Evolutionary conservation across 805 yeast species (phyloP), one percentile per base, ranked within the genome.

Genomic region (Sugiyamaella qingdaonensis): DNA sequence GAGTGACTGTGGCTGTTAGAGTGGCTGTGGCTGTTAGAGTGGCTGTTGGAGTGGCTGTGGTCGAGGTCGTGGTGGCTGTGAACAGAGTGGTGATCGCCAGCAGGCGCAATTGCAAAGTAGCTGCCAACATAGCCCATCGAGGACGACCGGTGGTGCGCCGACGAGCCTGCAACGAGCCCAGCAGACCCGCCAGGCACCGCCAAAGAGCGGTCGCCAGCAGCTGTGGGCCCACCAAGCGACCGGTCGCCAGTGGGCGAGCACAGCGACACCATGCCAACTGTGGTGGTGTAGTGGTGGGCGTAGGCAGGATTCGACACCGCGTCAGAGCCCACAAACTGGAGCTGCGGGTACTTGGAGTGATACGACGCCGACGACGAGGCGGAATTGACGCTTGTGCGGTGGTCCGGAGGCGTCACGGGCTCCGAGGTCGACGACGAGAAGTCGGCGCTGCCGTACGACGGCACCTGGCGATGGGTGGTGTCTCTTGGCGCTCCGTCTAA

Each of bases 351-450:
- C 13, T 44, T n/a, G 47, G 31, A 21, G 4, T 44, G 33, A 21
- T 18, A 13, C 5, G 16, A 31, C 14, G 48, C 14, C 8, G 35
- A 13, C n/a, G 11, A 14, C 14, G 10, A 14, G n/a, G 27, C 21
- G 8, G 48, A 8, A 32, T 27, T 32, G 27, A 32, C 48, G 19
- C 19, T 18, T 14, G 32, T 29, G 48, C 54, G 48, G 35, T 32
- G 29, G 35, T 51, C 54, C 32, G 54, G 54, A 2, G 54, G 54
- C 36, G 54, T 51, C 10, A 51, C 54, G 13, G 54, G 54, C 27
- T 51, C 50, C 16, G 50, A 46, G 14, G 49, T 46, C 29, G 54
- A 51, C 18, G 53, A 50, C 36, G 49, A 51, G 35, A 44, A 35
- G 34, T 41, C 53, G 10, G 51, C 44, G 24, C 54, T 46, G 16